Evolutionary conservation across 1,284 basidiomycete genomes (phyloP).

Genomic region (Pascua guehoae): DNA sequence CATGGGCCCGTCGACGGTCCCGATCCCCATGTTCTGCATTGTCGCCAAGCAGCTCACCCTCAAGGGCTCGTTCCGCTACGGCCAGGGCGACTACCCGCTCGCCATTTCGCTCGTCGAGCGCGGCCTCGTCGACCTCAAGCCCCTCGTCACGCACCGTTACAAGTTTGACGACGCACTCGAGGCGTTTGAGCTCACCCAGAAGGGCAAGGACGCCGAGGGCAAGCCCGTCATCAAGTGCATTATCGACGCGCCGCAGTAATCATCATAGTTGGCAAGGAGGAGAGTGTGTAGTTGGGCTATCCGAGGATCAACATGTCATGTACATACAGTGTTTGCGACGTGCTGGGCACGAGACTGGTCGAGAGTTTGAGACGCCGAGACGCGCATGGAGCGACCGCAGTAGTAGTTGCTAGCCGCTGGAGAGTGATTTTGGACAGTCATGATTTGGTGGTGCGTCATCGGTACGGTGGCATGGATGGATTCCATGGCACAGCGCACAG

Average conservation of each 20-base stretch:
- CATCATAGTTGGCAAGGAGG: background rate
- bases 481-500: too few relatives aligned
- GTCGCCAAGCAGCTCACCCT: slow-evolving; percentile 47
- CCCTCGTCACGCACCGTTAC: slow-evolving; percentile 59
- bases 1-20: slow-evolving; percentile 41
- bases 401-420: too few relatives aligned
- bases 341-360: too few relatives aligned
- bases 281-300: background rate
- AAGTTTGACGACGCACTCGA: slow-evolving; percentile 53
- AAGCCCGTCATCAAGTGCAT: slow-evolving; percentile 50
- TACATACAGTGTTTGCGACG: too few relatives aligned
- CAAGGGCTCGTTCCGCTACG: slow-evolving; percentile 49
- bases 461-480: too few relatives aligned
- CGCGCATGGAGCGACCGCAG: too few relatives aligned
- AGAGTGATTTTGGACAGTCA: too few relatives aligned
- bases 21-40: slow-evolving; percentile 44
- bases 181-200: slow-evolving; percentile 55
- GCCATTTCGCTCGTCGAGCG: slow-evolving; percentile 56
- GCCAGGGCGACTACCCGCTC: slow-evolving; percentile 50
- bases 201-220: slow-evolving; percentile 66
- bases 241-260: slow-evolving; percentile 39
- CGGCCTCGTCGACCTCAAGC: slow-evolving; percentile 55
- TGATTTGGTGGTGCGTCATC: too few relatives aligned
- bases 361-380: too few relatives aligned
- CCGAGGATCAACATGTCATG: background rate